Base-by-base conservation (phyloP, 805 yeast genomes). In the Yamadazyma ubonensis region DNA sequence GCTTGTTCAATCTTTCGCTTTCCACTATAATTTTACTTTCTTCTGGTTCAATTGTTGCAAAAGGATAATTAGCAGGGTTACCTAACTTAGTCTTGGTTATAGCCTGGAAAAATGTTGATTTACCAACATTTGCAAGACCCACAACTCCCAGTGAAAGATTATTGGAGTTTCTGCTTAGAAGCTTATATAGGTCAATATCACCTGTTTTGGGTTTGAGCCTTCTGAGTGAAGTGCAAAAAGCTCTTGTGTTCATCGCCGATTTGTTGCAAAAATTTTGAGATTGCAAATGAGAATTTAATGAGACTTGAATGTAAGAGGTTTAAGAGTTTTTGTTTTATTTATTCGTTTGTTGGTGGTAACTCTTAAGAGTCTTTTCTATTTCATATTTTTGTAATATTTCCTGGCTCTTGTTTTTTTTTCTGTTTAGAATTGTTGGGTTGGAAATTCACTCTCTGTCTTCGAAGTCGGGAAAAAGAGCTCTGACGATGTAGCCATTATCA, bases 21-120 rank as follows among this genome's bases (percentile, higher is more conserved):
- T 73, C 83, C 35, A 75, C 83, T 6, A 71, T 53, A 4, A 76
- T 76, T 36, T 73, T 61, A 23, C 83, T 80, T 55, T 81, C 83
- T 52, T 78, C 86, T 0, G 88, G 86, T 40, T 81, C 86, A 41
- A 82, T 83, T 6, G 89, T 82, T 7, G 89, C 89, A 61, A 81
- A 82, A 6, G 89, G 88, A 57, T 81, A 69, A 52, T 69, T 69
- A 27, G 72, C 75, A 51, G 45, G 85, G 67, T 65, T 82, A 58
- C 62, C 88, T 74, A 57, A 72, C 6, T 68, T 69, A 25, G 81
- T 76, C 45, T 66, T 71, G 23, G 88, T 80, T 42, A 82, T 73
- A 15, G 86, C 71, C 51, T 70, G 75, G 53, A 70, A 70, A 43
- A 70, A 66, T 4, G 74, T 69, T 16, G 67, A 58, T 44, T 70